Conservation (phyloP, 768 basidiomycete genomes). For the Termitomyces sp. region DNA sequence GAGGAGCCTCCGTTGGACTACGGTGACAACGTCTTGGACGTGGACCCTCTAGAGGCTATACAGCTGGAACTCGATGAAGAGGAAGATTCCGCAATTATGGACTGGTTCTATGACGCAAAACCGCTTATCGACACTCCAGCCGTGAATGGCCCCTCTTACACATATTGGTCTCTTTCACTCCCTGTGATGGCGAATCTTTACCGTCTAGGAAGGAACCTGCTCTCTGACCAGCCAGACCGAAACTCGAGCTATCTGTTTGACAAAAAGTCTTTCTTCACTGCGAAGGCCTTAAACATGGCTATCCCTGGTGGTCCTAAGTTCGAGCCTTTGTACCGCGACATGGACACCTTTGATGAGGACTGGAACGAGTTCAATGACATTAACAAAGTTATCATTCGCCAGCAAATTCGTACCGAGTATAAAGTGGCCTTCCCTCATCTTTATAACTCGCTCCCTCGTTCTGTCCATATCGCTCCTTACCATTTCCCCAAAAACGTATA, state of each 20-base stretch:
- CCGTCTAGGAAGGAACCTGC: slow-evolving; percentile 87
- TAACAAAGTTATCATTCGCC: slow-evolving; percentile 98
- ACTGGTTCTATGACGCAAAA: slow-evolving; percentile 99
- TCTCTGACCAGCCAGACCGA: slow-evolving; percentile 88
- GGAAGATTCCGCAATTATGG: slow-evolving; percentile 86
- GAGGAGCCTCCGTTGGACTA: slow-evolving; percentile 99
- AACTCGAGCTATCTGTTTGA: slow-evolving; percentile 95
- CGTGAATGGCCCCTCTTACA: slow-evolving; percentile 92
- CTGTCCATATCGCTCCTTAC: slow-evolving; percentile 88
- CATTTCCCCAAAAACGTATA: slow-evolving; percentile 97
- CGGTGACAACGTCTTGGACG: slow-evolving; percentile 97
- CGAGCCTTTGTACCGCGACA: slow-evolving; percentile 94
- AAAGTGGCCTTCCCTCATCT: slow-evolving; percentile 99
- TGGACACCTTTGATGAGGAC: slow-evolving; percentile 97
- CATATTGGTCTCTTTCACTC: slow-evolving; percentile 88
- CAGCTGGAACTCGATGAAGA: slow-evolving; percentile 92
- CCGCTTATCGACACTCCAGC: slow-evolving; percentile 86
- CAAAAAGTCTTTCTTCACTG: slow-evolving; percentile 96
- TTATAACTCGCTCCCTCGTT: slow-evolving; percentile 96
- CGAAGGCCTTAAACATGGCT: slow-evolving; percentile 94
- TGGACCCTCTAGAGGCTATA: slow-evolving; percentile 96
- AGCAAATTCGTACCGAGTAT: slow-evolving; percentile 98
- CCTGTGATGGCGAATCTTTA: slow-evolving; percentile 97
- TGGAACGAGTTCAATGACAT: slow-evolving; percentile 99
- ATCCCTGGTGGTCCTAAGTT: slow-evolving; percentile 99